Conservation (phyloP, 129 eudicot genomes). For the Saposhnikovia divaricata region DNA sequence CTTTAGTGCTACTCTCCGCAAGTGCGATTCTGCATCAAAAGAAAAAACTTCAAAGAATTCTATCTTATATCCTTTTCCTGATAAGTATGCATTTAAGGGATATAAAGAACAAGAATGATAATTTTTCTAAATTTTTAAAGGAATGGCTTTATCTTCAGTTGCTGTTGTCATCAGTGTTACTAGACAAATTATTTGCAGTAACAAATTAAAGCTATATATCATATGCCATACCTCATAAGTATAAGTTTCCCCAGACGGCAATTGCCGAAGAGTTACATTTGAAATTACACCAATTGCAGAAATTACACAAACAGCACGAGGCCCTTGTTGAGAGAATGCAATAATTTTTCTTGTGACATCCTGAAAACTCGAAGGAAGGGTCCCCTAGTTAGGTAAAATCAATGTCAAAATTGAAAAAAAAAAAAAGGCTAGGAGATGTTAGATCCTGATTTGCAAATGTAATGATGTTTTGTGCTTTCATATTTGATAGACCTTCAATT, state of each 20-base stretch:
- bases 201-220: neutral
- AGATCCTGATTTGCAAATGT: neutral
- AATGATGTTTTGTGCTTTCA: neutral
- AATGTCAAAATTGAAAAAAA: neutral
- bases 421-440: neutral
- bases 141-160: neutral
- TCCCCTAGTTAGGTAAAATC: neutral
- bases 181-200: neutral
- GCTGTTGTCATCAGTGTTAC: neutral
- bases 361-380: conserved; percentile 26
- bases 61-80: too few species aligned
- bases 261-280: conserved; percentile 55
- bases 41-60: too few species aligned
- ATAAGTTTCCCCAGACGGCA: conserved; percentile 62
- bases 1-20: too few species aligned
- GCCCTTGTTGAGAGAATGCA: conserved; percentile 58
- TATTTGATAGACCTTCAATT: neutral
- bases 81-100: neutral
- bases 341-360: conserved; percentile 62
- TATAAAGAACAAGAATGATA: neutral
- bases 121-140: too few species aligned
- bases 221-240: conserved; percentile 57
- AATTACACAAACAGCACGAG: conserved; percentile 58
- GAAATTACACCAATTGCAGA: conserved; percentile 69
- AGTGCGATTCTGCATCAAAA: too few species aligned